Conservation (phyloP, 306 rosid genomes). For the Corylus heterophylla region DNA sequence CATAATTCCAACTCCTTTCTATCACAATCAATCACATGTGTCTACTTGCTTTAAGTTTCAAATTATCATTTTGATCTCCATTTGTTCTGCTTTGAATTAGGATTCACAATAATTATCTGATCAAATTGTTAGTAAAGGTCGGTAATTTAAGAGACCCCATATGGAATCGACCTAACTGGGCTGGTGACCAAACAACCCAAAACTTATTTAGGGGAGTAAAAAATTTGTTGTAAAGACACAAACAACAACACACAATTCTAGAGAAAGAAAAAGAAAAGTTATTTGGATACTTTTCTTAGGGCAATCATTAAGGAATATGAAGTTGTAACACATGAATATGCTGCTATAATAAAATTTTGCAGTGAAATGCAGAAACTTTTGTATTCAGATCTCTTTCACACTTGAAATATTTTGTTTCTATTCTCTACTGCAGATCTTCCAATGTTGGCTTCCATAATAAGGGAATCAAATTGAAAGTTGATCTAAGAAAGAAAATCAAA, state of each 20-base stretch:
- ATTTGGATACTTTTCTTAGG: too few species aligned
- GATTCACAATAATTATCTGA: too few species aligned
- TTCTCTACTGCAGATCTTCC: conserved; percentile 29
- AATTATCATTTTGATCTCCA: neutral
- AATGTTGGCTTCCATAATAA: conserved; percentile 23
- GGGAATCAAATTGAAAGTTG: conserved; percentile 23
- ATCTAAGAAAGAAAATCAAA: conserved; percentile 4
- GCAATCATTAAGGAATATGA: too few species aligned
- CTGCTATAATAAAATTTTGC: conserved; percentile 23
- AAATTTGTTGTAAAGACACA: too few species aligned
- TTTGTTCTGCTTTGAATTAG: neutral
- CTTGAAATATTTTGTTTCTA: conserved; percentile 11
- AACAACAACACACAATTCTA: too few species aligned
- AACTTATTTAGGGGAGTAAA: too few species aligned
- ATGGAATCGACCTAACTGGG: too few species aligned
- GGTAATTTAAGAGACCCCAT: too few species aligned
- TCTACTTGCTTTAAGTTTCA: conserved; percentile 5
- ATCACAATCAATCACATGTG: neutral
- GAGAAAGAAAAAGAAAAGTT: too few species aligned
- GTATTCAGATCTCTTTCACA: conserved; percentile 32
- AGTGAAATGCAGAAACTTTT: conserved; percentile 28
- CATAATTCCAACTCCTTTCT: conserved; percentile 16
- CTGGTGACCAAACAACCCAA: too few species aligned
- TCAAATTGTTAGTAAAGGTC: neutral
- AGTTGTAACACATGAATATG: neutral